Evolutionary conservation across 192 early-diverging fungal genomes (phyloP), one percentile per base, ranked within the genome.

Genomic region (Coemansia sp.): DNA sequence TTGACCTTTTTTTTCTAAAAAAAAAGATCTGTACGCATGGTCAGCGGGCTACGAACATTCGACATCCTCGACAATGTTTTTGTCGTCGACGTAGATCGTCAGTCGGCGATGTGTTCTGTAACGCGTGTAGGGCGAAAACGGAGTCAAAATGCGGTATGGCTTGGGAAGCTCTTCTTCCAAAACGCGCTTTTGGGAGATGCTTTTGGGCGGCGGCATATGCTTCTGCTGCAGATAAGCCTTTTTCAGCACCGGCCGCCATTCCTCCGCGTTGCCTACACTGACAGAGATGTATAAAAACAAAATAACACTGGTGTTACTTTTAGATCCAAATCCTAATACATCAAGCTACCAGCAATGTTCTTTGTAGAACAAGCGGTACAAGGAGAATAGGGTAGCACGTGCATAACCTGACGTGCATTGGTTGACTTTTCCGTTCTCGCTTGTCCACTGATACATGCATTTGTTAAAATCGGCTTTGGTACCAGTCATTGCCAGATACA

Each of bases 101-200:
- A 77, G 51, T 2, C 75, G 74, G 65, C 48, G 39, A 43, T 73
- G 68, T 6, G 80, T 77, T 51, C 74, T 59, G 53, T 74, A 71
- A 34, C 37, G 61, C 37, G 68, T 58, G 75, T 82, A 77, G 8
- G 75, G 80, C 57, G 75, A 45, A 52, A 77, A 82, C 17, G 75
- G 75, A 17, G 17, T 64, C 17, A 82, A 57, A 43, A 76, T 76
- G 61, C 79, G 68, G 51, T 74, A 82, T 2, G 74, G 79, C 61
- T 76, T 72, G 28, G 79, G 79, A 45, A 81, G 74, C 71, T 81
- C 74, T n/a, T 76, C 71, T 43, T 81, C 74, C 6, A 81, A 51
- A 0, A 76, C 61, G 0, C 71, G 70, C 71, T 76, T 81, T 36
- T 76, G 71, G 39, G 74, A 81, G 18, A 73, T 45, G 65, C 51